Conservation (phyloP, 139 green algal species). For the Astrephomene gubernaculifera region DNA sequence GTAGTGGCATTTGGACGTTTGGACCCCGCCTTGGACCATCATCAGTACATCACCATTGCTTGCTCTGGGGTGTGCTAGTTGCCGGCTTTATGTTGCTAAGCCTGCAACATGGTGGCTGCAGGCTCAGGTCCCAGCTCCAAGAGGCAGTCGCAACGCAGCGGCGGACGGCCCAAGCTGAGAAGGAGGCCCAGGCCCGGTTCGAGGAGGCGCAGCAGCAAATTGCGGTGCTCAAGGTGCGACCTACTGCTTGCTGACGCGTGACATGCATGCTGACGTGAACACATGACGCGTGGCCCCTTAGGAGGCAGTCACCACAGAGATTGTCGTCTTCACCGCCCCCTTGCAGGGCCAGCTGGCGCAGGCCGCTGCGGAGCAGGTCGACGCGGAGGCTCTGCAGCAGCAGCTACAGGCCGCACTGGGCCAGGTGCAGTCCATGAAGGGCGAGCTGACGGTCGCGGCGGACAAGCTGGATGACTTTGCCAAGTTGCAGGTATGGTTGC, state of each 20-base stretch:
- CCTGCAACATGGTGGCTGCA: no score
- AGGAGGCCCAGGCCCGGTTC: not conserved
- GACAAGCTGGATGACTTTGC: constrained; percentile 1
- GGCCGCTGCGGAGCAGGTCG: not conserved
- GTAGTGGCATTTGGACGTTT: no score
- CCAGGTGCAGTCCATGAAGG: constrained; percentile 26
- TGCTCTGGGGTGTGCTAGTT: no score
- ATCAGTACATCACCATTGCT: no score
- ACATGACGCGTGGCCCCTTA: no score
- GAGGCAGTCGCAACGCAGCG: not conserved
- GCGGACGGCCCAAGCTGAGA: not conserved
- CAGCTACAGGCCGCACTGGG: not conserved
- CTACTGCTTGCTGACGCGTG: not conserved
- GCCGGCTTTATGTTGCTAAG: no score
- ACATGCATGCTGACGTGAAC: not conserved
- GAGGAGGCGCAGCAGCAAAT: not conserved
- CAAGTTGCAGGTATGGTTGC: constrained; percentile 15
- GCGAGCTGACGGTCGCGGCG: not conserved
- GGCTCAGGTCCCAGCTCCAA: constrained; percentile 12
- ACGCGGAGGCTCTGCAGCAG: not conserved
- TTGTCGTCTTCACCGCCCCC: no score
- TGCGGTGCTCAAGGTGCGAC: constrained; percentile 14
- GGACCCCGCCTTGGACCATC: no score
- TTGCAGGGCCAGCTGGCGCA: constrained; percentile 8
- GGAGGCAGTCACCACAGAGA: no score